These are phyloP conservation scores for Fusarium sp. DNA, from an alignment of 2,329 filamentous ascomycete genomes.

Conservation along the genomic window DNA sequence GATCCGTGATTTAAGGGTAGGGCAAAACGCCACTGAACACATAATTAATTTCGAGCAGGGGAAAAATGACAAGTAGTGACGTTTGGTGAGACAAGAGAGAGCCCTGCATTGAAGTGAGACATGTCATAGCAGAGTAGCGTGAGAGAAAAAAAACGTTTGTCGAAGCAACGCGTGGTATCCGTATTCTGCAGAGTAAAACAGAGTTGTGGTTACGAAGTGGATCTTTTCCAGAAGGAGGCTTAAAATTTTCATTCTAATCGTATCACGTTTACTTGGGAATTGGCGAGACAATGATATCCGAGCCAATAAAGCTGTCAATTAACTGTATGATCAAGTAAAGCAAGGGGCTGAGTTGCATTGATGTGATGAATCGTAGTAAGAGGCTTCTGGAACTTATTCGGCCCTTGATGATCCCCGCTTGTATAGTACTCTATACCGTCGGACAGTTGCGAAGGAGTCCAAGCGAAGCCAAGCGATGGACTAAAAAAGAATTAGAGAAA, in stretches of 20 bases:
- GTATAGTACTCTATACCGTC: slow-evolving; percentile 14
- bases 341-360: slow-evolving; percentile 13
- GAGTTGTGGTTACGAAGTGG: slow-evolving; percentile 15
- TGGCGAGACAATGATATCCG: slow-evolving; percentile 14
- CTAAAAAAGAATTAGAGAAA: slow-evolving; percentile 13
- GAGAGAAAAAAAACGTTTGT: slow-evolving; percentile 2
- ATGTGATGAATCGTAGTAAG: background rate
- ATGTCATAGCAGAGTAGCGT: slow-evolving; percentile 10
- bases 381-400: slow-evolving; percentile 39
- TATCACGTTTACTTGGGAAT: slow-evolving; percentile 4
- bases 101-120: slow-evolving; percentile 30
- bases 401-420: slow-evolving; percentile 23
- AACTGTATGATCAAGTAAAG: slow-evolving; percentile 8
- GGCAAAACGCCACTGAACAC: slow-evolving; percentile 32
- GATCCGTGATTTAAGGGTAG: slow-evolving; percentile 24
- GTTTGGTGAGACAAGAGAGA: slow-evolving; percentile 5
- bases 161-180: slow-evolving; percentile 18
- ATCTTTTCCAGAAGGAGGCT: slow-evolving; percentile 27
- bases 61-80: slow-evolving; percentile 3
- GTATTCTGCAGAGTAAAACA: background rate
- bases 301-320: slow-evolving; percentile 9
- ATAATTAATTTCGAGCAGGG: slow-evolving; percentile 2
- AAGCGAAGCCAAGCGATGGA: slow-evolving; percentile 10
- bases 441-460: slow-evolving; percentile 11
- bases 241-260: slow-evolving; percentile 14